These are phyloP conservation scores for Clonostachys byssicola DNA, from an alignment of 2,329 filamentous ascomycete genomes.

Conservation along the genomic window DNA sequence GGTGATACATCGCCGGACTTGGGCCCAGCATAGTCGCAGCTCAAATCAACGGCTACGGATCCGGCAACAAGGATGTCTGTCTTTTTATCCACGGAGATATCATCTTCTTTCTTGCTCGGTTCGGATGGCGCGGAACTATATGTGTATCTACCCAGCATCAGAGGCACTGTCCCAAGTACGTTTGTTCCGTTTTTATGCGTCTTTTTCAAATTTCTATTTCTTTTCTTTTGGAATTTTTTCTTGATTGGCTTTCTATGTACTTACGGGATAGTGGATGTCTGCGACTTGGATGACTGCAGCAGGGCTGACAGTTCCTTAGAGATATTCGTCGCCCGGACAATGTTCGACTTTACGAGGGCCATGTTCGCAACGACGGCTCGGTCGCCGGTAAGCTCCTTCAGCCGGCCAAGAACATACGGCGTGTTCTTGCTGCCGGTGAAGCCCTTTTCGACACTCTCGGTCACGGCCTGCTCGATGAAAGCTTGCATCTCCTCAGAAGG, in stretches of 20 bases:
- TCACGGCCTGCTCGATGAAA: constrained; percentile 64
- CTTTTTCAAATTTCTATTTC: too few species aligned
- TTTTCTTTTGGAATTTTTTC: too few species aligned
- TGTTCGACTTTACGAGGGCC: constrained; percentile 51
- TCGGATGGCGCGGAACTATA: background rate
- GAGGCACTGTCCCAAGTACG: too few species aligned
- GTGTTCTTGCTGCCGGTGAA: constrained; percentile 75
- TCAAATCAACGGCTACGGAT: constrained; percentile 83
- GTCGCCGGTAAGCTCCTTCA: constrained; percentile 72
- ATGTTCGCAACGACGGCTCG: constrained; percentile 72
- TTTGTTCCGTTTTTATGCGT: too few species aligned
- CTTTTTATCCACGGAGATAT: constrained; percentile 12
- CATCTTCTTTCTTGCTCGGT: constrained; percentile 2
- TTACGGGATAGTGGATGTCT: constrained; percentile 26
- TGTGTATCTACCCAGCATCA: too few species aligned
- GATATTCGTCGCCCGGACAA: constrained; percentile 49
- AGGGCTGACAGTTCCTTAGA: constrained; percentile 47
- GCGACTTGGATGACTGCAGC: constrained; percentile 19
- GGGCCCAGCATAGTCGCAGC: constrained; percentile 64
- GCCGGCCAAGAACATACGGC: constrained; percentile 74
- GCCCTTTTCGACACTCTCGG: constrained; percentile 59
- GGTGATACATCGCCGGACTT: constrained; percentile 28
- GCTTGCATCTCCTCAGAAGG: constrained; percentile 66
- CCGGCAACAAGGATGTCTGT: constrained; percentile 81
- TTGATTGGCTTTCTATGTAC: constrained; percentile 8